These are phyloP conservation scores for Kodamaea lidongshanica DNA, from an alignment of 805 yeast genomes.

Conservation along the genomic window DNA sequence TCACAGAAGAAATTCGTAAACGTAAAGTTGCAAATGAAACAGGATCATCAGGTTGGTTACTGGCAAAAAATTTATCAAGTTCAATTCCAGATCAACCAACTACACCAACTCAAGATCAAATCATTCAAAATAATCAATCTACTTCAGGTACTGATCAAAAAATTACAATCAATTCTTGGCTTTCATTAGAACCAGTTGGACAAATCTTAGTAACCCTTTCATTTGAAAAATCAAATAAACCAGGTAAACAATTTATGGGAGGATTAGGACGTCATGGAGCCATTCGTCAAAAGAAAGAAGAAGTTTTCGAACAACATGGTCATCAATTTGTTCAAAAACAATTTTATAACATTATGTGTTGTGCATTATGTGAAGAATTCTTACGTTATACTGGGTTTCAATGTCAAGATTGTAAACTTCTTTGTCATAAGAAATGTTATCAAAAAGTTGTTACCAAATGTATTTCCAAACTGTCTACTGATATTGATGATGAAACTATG, in stretches of 20 bases:
- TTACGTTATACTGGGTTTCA: conserved; percentile 80
- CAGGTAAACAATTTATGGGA: conserved; percentile 37
- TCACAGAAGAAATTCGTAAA: conserved; percentile 91
- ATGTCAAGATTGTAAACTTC: conserved; percentile 76
- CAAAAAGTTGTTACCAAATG: conserved; percentile 78
- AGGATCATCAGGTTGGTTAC: conserved; percentile 79
- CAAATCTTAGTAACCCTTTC: conserved; percentile 74
- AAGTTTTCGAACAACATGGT: conserved; percentile 90
- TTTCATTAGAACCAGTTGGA: conserved; percentile 89
- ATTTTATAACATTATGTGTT: conserved; percentile 92
- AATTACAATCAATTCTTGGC: conserved; percentile 70
- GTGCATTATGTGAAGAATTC: conserved; percentile 96
- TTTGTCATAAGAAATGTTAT: conserved; percentile 78
- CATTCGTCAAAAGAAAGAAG: conserved; percentile 85
- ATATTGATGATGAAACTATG: conserved; percentile 68
- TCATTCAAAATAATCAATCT: neutral
- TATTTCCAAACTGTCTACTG: conserved; percentile 69
- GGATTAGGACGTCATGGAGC: conserved; percentile 88
- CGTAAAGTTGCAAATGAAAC: conserved; percentile 72
- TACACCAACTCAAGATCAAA: neutral
- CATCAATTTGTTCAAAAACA: conserved; percentile 95
- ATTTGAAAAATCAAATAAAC: conserved; percentile 56
- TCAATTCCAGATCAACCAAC: conserved; percentile 2
- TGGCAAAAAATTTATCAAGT: conserved; percentile 54
- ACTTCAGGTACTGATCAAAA: conserved; percentile 11